Base-by-base conservation (phyloP, 352 stramenopile species). In the Phytophthora agathidicida region DNA sequence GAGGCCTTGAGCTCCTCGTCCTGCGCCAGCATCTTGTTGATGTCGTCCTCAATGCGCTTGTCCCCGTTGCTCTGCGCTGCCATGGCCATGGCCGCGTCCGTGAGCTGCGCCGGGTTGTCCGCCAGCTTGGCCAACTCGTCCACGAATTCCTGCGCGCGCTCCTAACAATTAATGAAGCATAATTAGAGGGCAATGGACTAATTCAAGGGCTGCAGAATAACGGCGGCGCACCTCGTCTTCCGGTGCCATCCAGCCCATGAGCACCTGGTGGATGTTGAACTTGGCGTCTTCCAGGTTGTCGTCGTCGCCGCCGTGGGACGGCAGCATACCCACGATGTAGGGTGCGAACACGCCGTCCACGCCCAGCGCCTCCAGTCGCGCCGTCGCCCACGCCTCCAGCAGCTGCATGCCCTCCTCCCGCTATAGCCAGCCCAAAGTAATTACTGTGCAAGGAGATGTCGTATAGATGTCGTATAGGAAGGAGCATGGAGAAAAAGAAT, bases 301-400 rank as follows among this genome's bases (percentile, higher is more conserved):
- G 30, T 71, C 63, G 24, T 71, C 62, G n/a, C 60, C 52, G 17
- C 68, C 59, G 38, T 66, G 49, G 2, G 55, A 61, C 26, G 60
- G 60, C 35, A 93, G 51, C 82, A 95, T 95, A 17, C 75, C 80
- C 28, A 93, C 78, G 17, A 95, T 77, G 59, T 93, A 95, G 16
- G 82, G 86, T 16, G 86, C 86, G 52, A 95, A 95, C 33, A 93
- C 84, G 35, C 80, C 75, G 64, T 95, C 86, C 3, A 95, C 86
- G 26, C 83, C 82, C 33, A 95, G 71, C 31, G 57, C 74, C 49
- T 89, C 78, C 31, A 95, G 68, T 37, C 71, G 80, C 64, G 73
- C 53, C 11, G 68, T 83, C 26, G 86, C 76, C 86, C 86, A 95
- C 33, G 65, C 64, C 55, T 89, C 77, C 14, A 95, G 71, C 68